A percentile compares a stretch with the other conserved stretches of the same genome.
These are phyloP conservation scores for Penicillium canescens DNA, from an alignment of 495 filamentous ascomycete species.

Conservation along the genomic window DNA sequence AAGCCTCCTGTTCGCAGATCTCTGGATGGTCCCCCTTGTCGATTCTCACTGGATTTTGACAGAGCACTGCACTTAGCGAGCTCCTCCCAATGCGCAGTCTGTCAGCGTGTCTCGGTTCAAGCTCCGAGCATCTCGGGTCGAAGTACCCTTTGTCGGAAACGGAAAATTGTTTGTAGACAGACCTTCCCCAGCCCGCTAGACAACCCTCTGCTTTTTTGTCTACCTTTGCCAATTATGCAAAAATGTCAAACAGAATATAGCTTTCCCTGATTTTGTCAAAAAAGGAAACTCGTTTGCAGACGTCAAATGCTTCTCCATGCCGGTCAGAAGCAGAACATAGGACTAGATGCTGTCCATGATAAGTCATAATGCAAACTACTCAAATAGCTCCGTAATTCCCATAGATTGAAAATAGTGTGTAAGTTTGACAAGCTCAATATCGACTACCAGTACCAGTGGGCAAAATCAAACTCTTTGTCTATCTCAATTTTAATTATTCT, in stretches of 20 bases:
- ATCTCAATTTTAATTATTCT: background rate
- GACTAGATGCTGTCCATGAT: background rate
- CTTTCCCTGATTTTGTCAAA: slow-evolving; percentile 2
- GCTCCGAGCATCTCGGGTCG: background rate
- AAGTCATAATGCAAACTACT: background rate
- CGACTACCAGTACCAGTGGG: background rate
- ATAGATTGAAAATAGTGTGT: too few species aligned
- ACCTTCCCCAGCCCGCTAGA: slow-evolving; percentile 7
- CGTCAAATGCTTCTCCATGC: background rate
- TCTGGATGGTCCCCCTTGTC: background rate
- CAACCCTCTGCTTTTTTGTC: background rate
- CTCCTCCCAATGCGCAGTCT: background rate
- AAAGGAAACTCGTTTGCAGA: slow-evolving; percentile 18
- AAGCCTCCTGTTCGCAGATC: background rate
- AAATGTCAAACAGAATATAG: background rate
- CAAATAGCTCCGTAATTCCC: background rate
- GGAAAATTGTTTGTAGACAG: background rate
- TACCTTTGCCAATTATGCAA: slow-evolving; percentile 2
- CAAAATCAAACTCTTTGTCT: background rate
- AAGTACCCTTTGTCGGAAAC: background rate
- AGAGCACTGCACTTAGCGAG: background rate
- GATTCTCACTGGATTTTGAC: background rate
- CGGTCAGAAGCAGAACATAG: background rate
- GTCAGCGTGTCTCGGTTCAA: background rate
- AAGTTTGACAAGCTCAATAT: too few species aligned